Evolutionary conservation across 768 basidiomycete species (phyloP).

Genomic region (Pholiota conissans): DNA sequence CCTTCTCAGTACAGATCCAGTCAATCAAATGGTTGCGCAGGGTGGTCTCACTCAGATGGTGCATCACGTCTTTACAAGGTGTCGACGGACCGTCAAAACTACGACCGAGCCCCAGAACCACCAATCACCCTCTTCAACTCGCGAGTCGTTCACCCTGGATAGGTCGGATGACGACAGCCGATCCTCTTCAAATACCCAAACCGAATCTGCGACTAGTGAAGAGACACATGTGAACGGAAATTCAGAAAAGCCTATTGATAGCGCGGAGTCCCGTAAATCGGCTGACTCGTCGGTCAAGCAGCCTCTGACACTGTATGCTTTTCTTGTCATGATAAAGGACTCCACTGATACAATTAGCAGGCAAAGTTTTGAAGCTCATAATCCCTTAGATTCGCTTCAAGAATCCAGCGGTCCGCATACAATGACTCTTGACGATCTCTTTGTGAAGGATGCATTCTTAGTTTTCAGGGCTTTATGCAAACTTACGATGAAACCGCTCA

Average conservation of each 20-base stretch:
- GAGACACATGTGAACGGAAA: background rate
- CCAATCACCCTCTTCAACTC: slow-evolving; percentile 13
- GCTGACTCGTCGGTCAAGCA: slow-evolving; percentile 10
- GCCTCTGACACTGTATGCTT: slow-evolving; percentile 22
- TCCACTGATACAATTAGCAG: slow-evolving; percentile 19
- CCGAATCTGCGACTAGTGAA: background rate
- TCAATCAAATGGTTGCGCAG: slow-evolving; percentile 98
- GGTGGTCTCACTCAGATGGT: slow-evolving; percentile 98
- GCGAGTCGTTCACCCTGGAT: slow-evolving; percentile 14
- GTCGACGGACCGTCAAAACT: slow-evolving; percentile 36
- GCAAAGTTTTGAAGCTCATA: slow-evolving; percentile 34
- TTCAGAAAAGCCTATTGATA: background rate
- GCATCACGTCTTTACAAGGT: slow-evolving; percentile 91
- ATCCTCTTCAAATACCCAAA: slow-evolving; percentile 1
- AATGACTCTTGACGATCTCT: slow-evolving; percentile 81
- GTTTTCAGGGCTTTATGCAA: slow-evolving; percentile 98
- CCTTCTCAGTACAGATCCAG: slow-evolving; percentile 82
- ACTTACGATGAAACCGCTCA: slow-evolving; percentile 95
- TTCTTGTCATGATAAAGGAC: background rate
- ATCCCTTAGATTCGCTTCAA: slow-evolving; percentile 32
- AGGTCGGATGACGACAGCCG: slow-evolving; percentile 3
- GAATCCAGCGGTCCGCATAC: slow-evolving; percentile 37
- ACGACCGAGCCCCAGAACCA: background rate
- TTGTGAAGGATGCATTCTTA: slow-evolving; percentile 96
- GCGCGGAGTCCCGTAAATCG: background rate